These are phyloP conservation scores for Juglanconis sp. DNA, from an alignment of 2,329 filamentous ascomycete species.

Conservation along the genomic window DNA sequence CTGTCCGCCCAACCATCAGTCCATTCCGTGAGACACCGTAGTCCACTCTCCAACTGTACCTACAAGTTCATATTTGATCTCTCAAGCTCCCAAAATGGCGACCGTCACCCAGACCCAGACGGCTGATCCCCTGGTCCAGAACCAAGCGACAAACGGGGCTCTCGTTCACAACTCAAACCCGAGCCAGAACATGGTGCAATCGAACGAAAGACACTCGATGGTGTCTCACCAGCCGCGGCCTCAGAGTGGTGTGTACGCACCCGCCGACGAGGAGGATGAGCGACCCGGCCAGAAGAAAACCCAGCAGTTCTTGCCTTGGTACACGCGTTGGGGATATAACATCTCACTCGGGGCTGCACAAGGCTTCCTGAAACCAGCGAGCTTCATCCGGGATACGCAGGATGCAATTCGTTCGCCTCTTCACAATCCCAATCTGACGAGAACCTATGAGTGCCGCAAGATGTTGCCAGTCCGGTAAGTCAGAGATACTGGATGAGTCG, in stretches of 20 bases:
- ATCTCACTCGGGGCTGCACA: constrained; percentile 7
- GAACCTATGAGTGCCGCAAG: constrained; percentile 7
- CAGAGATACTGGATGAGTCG: not conserved
- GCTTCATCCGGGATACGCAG: constrained; percentile 7
- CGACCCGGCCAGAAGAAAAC: constrained; percentile 4
- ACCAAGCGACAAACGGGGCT: not conserved
- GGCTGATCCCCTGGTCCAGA: not conserved
- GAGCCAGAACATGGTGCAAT: constrained; percentile 7
- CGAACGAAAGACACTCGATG: not conserved
- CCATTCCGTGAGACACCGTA: too few relatives aligned
- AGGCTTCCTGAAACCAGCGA: constrained; percentile 9
- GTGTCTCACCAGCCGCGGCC: constrained; percentile 8
- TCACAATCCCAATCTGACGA: not conserved
- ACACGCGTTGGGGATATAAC: constrained; percentile 8
- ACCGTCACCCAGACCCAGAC: constrained; percentile 7
- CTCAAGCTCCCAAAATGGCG: not conserved
- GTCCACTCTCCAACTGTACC: not conserved
- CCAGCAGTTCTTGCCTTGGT: constrained; percentile 12
- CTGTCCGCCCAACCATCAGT: not conserved
- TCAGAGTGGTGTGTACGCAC: constrained; percentile 4
- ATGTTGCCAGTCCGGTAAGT: constrained; percentile 3
- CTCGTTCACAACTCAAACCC: constrained; percentile 4
- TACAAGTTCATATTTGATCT: not conserved
- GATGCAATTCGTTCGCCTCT: constrained; percentile 7
- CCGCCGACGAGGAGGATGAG: not conserved